Base-by-base conservation (phyloP, 2,329 filamentous ascomycete species). In the Stemphylium beticola region DNA sequence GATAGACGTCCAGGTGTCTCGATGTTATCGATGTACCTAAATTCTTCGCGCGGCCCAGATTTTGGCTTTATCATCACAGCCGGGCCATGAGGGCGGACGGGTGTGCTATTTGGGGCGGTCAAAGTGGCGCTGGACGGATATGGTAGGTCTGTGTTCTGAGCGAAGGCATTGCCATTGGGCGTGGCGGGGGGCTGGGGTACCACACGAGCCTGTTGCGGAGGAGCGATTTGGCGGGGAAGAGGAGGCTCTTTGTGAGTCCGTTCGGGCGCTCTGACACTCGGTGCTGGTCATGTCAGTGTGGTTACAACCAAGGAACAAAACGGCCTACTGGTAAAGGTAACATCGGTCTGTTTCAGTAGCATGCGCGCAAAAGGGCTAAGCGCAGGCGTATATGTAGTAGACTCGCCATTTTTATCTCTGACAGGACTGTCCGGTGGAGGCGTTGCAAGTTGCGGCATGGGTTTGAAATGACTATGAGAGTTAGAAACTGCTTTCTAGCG, bases 331-430 rank as follows among this genome's bases (percentile, higher is more conserved):
- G 71, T 64, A 56, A 74, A 78, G 11, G 68, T 57, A 12, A 79
- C 67, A 17, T 76, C 61, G 4, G 74, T 76, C 26, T 66, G 67
- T 20, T 77, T 77, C 38, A 85, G 62, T 49, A 86, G 76, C 79
- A 84, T 81, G 49, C 75, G 79, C 17, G 83, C 82, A 65, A 87
- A 85, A 1, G 79, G 74, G 52, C 81, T 82, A 18, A 86, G 74
- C 14, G 70, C 48, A 5, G 65, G 60, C 4, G 46, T 38, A 20
- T 57, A 47, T 20, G 49, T 61, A 12, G 65, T 55, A n/a, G 37
- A 40, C 9, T 58, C 49, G 11, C 62, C 66, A 60, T 74, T 69
- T 41, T 41, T 17, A 15, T 56, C 49, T 47, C 55, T 61, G 4
- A 50, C 49, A 15, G 69, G 58, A 38, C 61, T 69, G 9, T 72